phyloP scores from a whole-genome alignment of 352 stramenopile genomes.

The Elongisporangium anandrum region DNA sequence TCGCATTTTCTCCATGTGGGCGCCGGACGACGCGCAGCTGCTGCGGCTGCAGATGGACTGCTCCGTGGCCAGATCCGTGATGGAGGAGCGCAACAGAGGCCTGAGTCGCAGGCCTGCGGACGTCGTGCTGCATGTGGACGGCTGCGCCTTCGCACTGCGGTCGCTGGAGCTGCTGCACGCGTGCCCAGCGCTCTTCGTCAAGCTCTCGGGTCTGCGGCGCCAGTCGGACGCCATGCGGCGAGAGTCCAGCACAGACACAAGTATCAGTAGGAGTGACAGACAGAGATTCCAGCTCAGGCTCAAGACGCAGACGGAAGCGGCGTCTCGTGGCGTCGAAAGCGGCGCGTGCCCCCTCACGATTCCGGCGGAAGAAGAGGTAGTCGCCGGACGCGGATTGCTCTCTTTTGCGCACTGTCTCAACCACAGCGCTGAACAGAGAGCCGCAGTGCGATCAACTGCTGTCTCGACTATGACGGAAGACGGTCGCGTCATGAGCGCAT shows the following conservation, averaged over 20 bases:
- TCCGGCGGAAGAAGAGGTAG: neutral
- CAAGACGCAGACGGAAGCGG: neutral
- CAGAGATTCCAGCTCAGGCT: neutral
- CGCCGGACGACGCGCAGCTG: neutral
- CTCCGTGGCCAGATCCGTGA: neutral
- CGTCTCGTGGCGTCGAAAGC: neutral
- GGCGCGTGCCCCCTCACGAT: neutral
- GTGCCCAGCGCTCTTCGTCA: constrained; percentile 31
- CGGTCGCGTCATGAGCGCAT: neutral
- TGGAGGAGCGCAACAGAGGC: neutral
- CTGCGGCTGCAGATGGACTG: neutral
- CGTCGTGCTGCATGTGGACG: constrained; percentile 40
- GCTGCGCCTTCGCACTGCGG: constrained; percentile 48
- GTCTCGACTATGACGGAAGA: neutral
- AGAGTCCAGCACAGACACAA: constrained; percentile 1
- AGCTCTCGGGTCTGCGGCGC: constrained; percentile 20
- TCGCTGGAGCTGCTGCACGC: constrained; percentile 21
- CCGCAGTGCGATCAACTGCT: neutral
- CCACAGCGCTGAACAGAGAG: neutral
- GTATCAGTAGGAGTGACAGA: neutral
- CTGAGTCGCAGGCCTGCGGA: constrained; percentile 9
- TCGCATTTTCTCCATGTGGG: neutral
- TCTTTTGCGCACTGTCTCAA: constrained; percentile 3
- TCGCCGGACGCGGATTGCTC: constrained; percentile 1
- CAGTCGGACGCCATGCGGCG: constrained; percentile 3